A percentile compares a stretch with the other conserved stretches of the same genome.
These are phyloP conservation scores for Ascochyta koolunga DNA, from an alignment of 2,329 filamentous ascomycete species.

Conservation along the genomic window DNA sequence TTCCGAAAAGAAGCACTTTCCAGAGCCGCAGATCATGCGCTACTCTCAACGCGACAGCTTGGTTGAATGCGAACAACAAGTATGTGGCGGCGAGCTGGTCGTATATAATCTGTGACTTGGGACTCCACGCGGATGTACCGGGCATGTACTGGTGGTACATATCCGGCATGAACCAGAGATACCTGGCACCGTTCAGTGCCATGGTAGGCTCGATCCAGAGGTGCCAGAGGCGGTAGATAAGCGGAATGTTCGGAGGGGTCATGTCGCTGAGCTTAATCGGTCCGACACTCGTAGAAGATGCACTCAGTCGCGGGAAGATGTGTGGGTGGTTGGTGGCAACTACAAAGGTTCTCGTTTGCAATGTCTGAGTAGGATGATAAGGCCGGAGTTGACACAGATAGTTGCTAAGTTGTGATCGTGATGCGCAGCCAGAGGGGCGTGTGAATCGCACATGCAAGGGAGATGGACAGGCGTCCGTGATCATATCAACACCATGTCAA, in stretches of 20 bases:
- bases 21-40: slow-evolving; percentile 72
- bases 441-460: background rate
- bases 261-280: slow-evolving; percentile 7
- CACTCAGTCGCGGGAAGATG: background rate
- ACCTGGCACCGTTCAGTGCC: slow-evolving; percentile 60
- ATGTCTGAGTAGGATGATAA: background rate
- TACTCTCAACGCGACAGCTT: slow-evolving; percentile 73
- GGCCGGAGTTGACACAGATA: background rate
- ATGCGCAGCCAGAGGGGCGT: background rate
- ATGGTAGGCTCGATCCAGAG: slow-evolving; percentile 70
- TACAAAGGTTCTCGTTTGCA: background rate
- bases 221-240: slow-evolving; percentile 74
- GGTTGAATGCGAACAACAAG: slow-evolving; percentile 76
- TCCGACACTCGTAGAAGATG: background rate
- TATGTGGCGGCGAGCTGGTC: slow-evolving; percentile 80
- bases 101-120: slow-evolving; percentile 61
- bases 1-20: slow-evolving; percentile 68
- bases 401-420: background rate
- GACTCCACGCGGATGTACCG: slow-evolving; percentile 52
- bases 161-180: slow-evolving; percentile 55
- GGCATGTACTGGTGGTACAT: slow-evolving; percentile 69
- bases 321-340: background rate
- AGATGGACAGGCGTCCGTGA: background rate
- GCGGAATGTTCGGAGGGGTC: slow-evolving; percentile 48
- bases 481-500: background rate